Base-by-base conservation (phyloP, 129 eudicot species). In the Logfia minima region DNA sequence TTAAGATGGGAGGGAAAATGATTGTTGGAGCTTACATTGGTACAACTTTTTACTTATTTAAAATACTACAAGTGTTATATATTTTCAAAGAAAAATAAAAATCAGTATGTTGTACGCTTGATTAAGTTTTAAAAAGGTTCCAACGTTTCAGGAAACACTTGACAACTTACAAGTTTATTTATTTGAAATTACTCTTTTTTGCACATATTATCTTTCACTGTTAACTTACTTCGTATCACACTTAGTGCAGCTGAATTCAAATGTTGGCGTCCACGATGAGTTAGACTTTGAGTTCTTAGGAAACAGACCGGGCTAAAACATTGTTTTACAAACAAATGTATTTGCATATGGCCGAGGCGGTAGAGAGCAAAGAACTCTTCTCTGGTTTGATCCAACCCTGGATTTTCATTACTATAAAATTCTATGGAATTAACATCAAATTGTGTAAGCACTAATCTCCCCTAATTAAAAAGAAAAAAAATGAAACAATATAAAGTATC, bases 251-350 rank as follows among this genome's bases (percentile, higher is more conserved):
- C 75, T 93, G 24, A 67, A 77, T 39, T 80, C 91, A 32, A 37
- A 68, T 26, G 35, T 31, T 7, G 72, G 81, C 7, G 77, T 52
- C 7, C 94, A 90, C 1, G 93, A 90, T 28, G 98, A 93, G 82
- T 70, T 93, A 24, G 98, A 93, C 75, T 87, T 91, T 24, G 98
- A 93, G 83, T 93, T 93, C 79, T 55, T 93, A 78, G 98, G 97
- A 16, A 89, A 93, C 28, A 81, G 64, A 82, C 85, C 82, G 63
- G 91, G 93, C 4, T 87, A 86, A 71, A 90, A 90, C 2, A 69
- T 77, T 45, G 77, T 79, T 2, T 43, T 93, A 65, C 96, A 91
- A 64, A 93, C 98, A 14, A 93, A 93, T 52, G 84, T 91, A 59
- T 89, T 80, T 39, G 77, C 81, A 18, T 67, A 89, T 59, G 98